Conservation (phyloP, 345 rosid genomes). For the Acer negundo region DNA sequence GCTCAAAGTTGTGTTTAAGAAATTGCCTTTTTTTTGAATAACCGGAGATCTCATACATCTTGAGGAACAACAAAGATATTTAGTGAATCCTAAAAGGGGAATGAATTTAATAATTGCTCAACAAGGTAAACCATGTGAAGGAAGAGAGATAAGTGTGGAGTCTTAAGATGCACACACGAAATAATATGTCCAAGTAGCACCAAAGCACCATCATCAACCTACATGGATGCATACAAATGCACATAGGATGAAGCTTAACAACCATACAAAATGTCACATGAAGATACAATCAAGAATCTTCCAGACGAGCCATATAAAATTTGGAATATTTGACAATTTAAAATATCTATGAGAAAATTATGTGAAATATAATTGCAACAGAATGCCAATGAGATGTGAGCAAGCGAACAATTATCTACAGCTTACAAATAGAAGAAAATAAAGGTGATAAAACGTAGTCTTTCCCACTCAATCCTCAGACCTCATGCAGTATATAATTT, state of each 20-base stretch:
- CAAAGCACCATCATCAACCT: slow-evolving; percentile 85
- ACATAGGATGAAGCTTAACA: slow-evolving; percentile 18
- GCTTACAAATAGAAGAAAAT: background rate
- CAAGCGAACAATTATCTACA: background rate
- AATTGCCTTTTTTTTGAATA: too few relatives aligned
- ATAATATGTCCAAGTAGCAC: slow-evolving; percentile 72
- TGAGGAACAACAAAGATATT: slow-evolving; percentile 60
- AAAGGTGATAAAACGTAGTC: background rate
- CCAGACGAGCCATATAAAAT: background rate
- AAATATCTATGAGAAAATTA: background rate
- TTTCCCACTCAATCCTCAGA: background rate
- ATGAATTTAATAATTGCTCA: slow-evolving; percentile 8
- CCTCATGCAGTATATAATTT: background rate
- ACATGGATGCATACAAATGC: slow-evolving; percentile 31
- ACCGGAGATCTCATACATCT: slow-evolving; percentile 84
- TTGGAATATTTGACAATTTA: background rate
- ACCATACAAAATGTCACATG: background rate
- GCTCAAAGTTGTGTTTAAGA: too few relatives aligned
- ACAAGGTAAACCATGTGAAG: background rate
- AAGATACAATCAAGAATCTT: background rate
- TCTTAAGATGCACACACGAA: slow-evolving; percentile 42
- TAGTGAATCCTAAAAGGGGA: slow-evolving; percentile 51
- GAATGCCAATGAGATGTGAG: background rate
- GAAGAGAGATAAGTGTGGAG: background rate
- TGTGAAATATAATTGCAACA: background rate